Conservation (phyloP, 495 filamentous ascomycete species). For the Geopyxis carbonaria region DNA sequence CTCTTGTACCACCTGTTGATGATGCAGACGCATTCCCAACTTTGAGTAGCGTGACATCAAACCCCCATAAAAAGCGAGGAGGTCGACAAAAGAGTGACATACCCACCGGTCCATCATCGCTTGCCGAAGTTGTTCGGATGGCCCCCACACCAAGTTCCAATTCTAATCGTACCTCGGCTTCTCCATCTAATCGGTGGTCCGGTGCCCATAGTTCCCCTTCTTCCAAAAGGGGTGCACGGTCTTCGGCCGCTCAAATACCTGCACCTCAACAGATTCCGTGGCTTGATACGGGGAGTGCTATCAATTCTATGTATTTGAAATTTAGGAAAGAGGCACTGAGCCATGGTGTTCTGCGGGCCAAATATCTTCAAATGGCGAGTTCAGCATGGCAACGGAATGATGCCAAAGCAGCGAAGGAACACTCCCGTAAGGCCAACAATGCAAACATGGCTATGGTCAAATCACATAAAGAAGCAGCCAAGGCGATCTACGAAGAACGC, state of each 20-base stretch:
- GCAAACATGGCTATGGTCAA: constrained; percentile 97
- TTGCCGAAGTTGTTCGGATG: constrained; percentile 91
- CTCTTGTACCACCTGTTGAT: constrained; percentile 59
- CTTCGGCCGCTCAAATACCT: constrained; percentile 45
- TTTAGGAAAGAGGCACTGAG: constrained; percentile 87
- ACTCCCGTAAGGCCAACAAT: constrained; percentile 81
- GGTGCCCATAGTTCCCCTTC: constrained; percentile 11
- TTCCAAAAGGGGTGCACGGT: constrained; percentile 18
- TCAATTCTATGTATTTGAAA: constrained; percentile 88
- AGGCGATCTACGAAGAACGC: constrained; percentile 81
- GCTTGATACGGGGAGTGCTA: constrained; percentile 81
- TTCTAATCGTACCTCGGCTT: constrained; percentile 17
- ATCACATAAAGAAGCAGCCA: constrained; percentile 86
- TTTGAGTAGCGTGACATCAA: constrained; percentile 43
- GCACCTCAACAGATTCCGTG: constrained; percentile 86
- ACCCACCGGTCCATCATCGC: constrained; percentile 50
- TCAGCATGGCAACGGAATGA: constrained; percentile 99
- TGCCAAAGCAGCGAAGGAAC: constrained; percentile 84
- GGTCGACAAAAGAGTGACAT: constrained; percentile 46
- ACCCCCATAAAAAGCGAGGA: constrained; percentile 68
- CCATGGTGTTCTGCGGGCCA: constrained; percentile 88
- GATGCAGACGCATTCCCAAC: constrained; percentile 94
- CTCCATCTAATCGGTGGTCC: constrained; percentile 19
- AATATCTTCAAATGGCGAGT: constrained; percentile 94
- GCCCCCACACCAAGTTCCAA: constrained; percentile 54